phyloP scores from a whole-genome alignment of 305 asterid genomes.

The Fraxinus ornus region DNA sequence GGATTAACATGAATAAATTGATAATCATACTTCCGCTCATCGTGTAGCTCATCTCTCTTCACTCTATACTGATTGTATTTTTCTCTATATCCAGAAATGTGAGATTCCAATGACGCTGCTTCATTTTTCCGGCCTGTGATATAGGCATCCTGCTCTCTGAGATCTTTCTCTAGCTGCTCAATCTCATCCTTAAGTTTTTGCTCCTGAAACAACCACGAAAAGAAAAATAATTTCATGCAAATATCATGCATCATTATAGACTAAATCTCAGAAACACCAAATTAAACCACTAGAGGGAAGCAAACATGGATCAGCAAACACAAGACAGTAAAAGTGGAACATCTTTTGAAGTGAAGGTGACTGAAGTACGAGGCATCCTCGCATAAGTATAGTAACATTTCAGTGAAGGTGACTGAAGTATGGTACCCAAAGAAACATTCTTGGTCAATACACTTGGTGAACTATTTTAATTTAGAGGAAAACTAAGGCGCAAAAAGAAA shows the following conservation, averaged over 20 bases:
- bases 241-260: conserved; percentile 5
- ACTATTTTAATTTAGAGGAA: not conserved
- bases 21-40: conserved; percentile 75
- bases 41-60: conserved; percentile 75
- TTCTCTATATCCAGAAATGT: conserved; percentile 73
- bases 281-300: conserved; percentile 2
- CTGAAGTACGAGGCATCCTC: conserved; percentile 1
- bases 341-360: conserved; percentile 11
- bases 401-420: conserved; percentile 8
- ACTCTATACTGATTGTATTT: conserved; percentile 59
- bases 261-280: conserved; percentile 8
- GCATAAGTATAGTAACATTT: not conserved
- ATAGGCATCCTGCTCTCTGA: conserved; percentile 61
- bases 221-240: conserved; percentile 5
- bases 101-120: conserved; percentile 55
- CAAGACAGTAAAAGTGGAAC: conserved; percentile 7
- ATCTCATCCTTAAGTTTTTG: conserved; percentile 73
- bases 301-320: conserved; percentile 17
- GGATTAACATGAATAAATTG: conserved; percentile 20
- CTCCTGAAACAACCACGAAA: conserved; percentile 57
- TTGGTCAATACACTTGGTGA: not conserved
- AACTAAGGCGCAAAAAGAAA: not conserved
- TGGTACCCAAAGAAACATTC: not conserved
- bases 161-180: conserved; percentile 66
- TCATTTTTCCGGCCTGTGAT: conserved; percentile 64